Percentiles rank a stretch among this genome's conserved stretches.
Evolutionary conservation across 179 eudicot species (phyloP).

Genomic region (Gypsophila paniculata): DNA sequence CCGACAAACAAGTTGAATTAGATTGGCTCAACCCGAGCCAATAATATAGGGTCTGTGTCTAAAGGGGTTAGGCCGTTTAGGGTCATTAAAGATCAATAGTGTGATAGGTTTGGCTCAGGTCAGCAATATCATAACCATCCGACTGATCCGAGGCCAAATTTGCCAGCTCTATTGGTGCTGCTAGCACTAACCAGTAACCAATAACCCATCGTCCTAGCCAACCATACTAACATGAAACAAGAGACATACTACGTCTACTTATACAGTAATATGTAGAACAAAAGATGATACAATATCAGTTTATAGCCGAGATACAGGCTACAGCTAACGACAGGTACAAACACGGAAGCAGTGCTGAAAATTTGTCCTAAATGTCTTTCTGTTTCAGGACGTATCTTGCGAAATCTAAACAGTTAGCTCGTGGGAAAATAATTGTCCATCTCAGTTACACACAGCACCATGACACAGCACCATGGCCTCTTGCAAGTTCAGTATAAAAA

Average conservation of each 20-base stretch:
- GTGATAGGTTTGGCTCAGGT: no score
- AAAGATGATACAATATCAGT: not conserved
- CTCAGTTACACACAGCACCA: slow-evolving; percentile 11
- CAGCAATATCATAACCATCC: not conserved
- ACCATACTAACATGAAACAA: not conserved
- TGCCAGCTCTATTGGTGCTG: not conserved
- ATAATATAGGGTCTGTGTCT: no score
- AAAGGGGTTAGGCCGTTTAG: no score
- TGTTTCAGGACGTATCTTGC: not conserved
- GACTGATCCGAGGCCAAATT: no score
- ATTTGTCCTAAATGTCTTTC: slow-evolving; percentile 3
- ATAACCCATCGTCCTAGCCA: not conserved
- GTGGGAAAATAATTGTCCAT: not conserved
- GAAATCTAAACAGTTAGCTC: not conserved
- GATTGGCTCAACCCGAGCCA: no score
- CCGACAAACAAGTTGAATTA: no score
- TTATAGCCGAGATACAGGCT: not conserved
- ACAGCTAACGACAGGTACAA: slow-evolving; percentile 14
- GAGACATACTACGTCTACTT: not conserved
- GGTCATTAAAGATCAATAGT: no score
- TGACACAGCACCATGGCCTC: not conserved
- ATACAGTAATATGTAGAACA: not conserved
- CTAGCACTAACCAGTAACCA: not conserved
- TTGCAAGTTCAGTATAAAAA: slow-evolving; percentile 18
- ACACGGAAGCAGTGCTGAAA: not conserved